Conservation (phyloP, 371 early-diverging fungal species). For the Rhizopus stolonifer region DNA sequence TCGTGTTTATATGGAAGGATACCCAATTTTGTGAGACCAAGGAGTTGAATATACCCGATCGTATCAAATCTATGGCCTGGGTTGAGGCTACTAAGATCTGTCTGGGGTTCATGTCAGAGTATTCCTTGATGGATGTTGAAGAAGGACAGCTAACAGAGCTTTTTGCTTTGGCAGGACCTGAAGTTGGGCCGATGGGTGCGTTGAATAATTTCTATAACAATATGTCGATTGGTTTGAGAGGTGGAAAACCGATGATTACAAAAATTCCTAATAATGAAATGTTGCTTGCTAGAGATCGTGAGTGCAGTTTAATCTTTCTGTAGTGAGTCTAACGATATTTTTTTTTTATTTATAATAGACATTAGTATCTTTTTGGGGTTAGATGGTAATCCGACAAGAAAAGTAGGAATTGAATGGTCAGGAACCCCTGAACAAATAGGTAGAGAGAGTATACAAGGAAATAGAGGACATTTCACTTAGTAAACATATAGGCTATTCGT, state of each 20-base stretch:
- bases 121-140: conserved; percentile 64
- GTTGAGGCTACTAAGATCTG: conserved; percentile 66
- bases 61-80: conserved; percentile 71
- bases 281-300: conserved; percentile 74
- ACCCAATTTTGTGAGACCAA: conserved; percentile 67
- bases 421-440: conserved; percentile 73
- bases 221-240: conserved; percentile 60
- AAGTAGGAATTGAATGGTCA: conserved; percentile 74
- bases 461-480: not conserved
- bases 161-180: conserved; percentile 46
- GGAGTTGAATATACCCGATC: conserved; percentile 66
- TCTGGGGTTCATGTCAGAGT: conserved; percentile 66
- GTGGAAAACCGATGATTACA: conserved; percentile 69
- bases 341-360: conserved; percentile 33
- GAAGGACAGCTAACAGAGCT: conserved; percentile 54
- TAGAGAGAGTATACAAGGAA: conserved; percentile 9
- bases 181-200: conserved; percentile 46
- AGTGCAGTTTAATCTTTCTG: conserved; percentile 3
- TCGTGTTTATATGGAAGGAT: conserved; percentile 80
- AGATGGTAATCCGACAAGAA: conserved; percentile 67
- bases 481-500: conserved; percentile 51
- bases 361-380: conserved; percentile 70
- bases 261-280: conserved; percentile 72
- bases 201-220: conserved; percentile 46
- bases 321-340: not conserved